Percentiles rank a stretch among this genome's conserved stretches.
Evolutionary conservation across 306 rosid species (phyloP).

Genomic region (Trifolium fragiferum): DNA sequence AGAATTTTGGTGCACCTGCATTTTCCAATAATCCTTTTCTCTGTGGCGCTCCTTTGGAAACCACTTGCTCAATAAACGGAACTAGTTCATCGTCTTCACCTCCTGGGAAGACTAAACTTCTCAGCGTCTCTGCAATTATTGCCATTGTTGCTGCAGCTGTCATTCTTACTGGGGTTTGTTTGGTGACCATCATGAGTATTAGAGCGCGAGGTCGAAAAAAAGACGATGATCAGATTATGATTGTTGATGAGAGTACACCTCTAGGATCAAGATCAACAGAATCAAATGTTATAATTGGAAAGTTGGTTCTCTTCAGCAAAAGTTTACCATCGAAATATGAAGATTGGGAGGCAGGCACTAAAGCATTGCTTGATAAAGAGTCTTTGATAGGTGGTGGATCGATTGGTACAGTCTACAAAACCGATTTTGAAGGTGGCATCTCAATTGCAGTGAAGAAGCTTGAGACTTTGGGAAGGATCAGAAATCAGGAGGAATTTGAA

Average conservation of each 20-base stretch:
- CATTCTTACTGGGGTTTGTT: conserved; percentile 86
- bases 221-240: conserved; percentile 59
- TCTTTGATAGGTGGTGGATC: conserved; percentile 90
- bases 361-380: conserved; percentile 93
- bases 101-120: conserved; percentile 59
- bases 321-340: conserved; percentile 93
- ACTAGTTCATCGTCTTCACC: conserved; percentile 41
- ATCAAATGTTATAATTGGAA: conserved; percentile 83
- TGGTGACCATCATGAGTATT: conserved; percentile 78
- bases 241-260: conserved; percentile 92
- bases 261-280: conserved; percentile 80
- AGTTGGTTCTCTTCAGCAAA: conserved; percentile 96
- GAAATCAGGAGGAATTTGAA: conserved; percentile 95
- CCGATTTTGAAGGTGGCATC: conserved; percentile 83
- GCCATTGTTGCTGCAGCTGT: conserved; percentile 95
- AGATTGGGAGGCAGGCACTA: conserved; percentile 99
- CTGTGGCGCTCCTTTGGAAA: conserved; percentile 86
- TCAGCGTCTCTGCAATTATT: conserved; percentile 76
- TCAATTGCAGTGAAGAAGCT: conserved; percentile 97
- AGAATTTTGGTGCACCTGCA: conserved; percentile 67
- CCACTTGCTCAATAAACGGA: conserved; percentile 62
- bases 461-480: conserved; percentile 85
- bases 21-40: conserved; percentile 82
- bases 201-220: conserved; percentile 61
- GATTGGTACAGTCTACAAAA: conserved; percentile 84